Evolutionary conservation across 2,329 filamentous ascomycete species (phyloP), one percentile per base, ranked within the genome.

Genomic region (Sphaerulina musiva): DNA sequence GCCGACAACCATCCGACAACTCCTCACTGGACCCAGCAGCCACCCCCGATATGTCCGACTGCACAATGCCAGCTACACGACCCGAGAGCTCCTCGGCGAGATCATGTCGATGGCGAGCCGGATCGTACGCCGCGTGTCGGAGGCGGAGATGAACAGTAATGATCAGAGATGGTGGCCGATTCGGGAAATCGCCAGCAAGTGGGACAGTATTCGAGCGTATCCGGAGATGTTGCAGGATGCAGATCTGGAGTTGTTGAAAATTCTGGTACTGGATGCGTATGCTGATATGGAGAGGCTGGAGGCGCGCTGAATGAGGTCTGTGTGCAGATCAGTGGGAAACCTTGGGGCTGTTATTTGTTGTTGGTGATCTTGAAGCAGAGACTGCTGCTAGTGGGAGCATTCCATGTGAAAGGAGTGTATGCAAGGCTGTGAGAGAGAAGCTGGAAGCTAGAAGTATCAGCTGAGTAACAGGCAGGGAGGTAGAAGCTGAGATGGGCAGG

Each of bases 211-310:
- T 26, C 46, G 50, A 17, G 57, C 57, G n/a, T 59, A 53, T 46
- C 57, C 57, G 20, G 57, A 59, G 43, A 59, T 59, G 57, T 38
- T 59, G 44, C 55, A 55, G 32, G 57, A 55, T 29, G 57, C 47
- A 2, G 57, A 59, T 34, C 47, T 36, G 14, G 57, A 59, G 46
- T 46, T 59, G 36, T 38, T 59, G 46, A 59, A 59, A 53, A 59
- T 59, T 45, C 40, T 59, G 46, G 57, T 59, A 32, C 26, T 59
- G 46, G 57, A 59, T 46, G 57, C 55, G 10, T 59, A 59, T 50
- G 55, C 52, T 6, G 57, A 59, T 42, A 9, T 52, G 55, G 57
- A 59, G 36, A 50, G 57, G 46, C 34, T 59, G 36, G 52, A 53
- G 14, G 14, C 14, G 14, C 14, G 14, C 14, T 14, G 10, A 9